Evolutionary conservation across 2,329 filamentous ascomycete genomes (phyloP), one percentile per base, ranked within the genome.

Genomic region (Talaromyces funiculosus): DNA sequence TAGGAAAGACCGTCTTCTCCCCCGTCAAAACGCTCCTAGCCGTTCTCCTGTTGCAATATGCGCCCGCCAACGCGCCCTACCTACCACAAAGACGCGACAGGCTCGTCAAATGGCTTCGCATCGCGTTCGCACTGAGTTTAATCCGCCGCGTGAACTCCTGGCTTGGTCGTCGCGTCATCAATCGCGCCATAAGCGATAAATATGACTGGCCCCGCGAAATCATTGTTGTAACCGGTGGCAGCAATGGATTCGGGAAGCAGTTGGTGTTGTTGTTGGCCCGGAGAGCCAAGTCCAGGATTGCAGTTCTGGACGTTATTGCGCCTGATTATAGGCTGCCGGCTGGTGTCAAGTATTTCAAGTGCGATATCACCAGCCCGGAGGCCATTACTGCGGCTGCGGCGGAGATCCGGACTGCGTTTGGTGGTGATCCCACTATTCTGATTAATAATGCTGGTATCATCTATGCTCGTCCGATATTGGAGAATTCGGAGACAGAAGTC

Each of bases 161-260:
- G 71, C 72, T 86, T 12, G 84, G 83, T 66, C 72, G 75, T 2
- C 75, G 80, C 10, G 76, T 77, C 3, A 61, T 78, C 53, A 82
- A 82, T 69, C 82, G 80, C 54, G 71, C 64, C 49, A 60, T 66
- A 49, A 65, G 64, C 22, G 75, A 73, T 62, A 65, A 67, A 38
- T 74, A 73, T 49, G 67, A 74, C 65, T 91, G 88, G 87, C 75
- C 79, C 22, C 81, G 80, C 56, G 89, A 92, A 75, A 80, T 92
- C 55, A 86, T 90, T 2, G 77, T 92, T 45, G 81, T 92, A 20
- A 92, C 90, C 0, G 89, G 90, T 7, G 90, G 90, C 7, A 85
- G 86, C 43, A 84, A 84, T 60, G 90, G 90, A 0, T 91, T 93
- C 67, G 90, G 90, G 14, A 84, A 82, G 20, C 76, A 82, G 38